These are phyloP conservation scores for Penicillium sp. DNA, from an alignment of 2,329 filamentous ascomycete species.

Conservation along the genomic window DNA sequence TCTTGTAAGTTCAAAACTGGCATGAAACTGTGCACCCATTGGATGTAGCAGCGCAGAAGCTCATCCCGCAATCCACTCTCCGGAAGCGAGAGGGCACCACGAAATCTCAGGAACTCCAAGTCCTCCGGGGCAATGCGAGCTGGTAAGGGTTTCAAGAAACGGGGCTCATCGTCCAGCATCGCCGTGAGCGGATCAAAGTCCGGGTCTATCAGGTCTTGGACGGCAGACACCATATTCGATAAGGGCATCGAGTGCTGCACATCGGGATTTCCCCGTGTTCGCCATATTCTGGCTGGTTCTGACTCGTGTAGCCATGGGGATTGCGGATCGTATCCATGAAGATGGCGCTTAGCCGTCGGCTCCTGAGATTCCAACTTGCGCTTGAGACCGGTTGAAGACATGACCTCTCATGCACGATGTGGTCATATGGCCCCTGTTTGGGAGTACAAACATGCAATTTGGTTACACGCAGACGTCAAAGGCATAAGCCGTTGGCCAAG, in stretches of 20 bases:
- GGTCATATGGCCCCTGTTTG: background rate
- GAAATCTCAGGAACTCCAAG: conserved; percentile 71
- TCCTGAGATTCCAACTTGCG: conserved; percentile 26
- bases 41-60: conserved; percentile 72
- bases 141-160: conserved; percentile 75
- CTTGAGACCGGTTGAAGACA: conserved; percentile 24
- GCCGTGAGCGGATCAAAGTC: conserved; percentile 40
- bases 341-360: conserved; percentile 23
- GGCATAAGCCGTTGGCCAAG: background rate
- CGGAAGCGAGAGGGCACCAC: conserved; percentile 75
- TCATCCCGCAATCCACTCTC: conserved; percentile 67
- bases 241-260: conserved; percentile 33
- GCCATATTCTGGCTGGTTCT: conserved; percentile 26
- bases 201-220: conserved; percentile 39
- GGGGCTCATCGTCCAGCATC: conserved; percentile 41
- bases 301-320: conserved; percentile 32
- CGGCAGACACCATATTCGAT: conserved; percentile 38
- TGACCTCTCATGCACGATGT: conserved; percentile 11
- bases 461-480: background rate
- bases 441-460: background rate
- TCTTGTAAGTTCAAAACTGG: conserved; percentile 68
- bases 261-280: conserved; percentile 28
- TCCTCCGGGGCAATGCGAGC: conserved; percentile 72
- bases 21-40: conserved; percentile 90
- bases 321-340: conserved; percentile 29